phyloP scores from a whole-genome alignment of 768 basidiomycete species.

The Cystobasidium ongulense region DNA sequence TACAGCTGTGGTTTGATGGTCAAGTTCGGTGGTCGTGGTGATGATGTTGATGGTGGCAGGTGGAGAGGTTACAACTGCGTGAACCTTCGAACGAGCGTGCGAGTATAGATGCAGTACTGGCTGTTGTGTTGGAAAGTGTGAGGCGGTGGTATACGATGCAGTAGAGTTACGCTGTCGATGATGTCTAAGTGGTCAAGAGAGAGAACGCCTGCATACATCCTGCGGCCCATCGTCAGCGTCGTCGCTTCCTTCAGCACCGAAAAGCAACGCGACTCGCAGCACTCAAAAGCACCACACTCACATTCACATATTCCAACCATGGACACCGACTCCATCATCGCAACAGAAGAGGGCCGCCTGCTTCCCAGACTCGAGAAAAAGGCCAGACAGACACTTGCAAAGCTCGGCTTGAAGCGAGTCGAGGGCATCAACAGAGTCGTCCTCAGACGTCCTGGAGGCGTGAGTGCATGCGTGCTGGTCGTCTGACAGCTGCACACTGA shows the following conservation, averaged over 20 bases:
- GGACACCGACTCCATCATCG: constrained; percentile 29
- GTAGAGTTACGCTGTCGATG: too few relatives aligned
- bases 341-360: constrained; percentile 25
- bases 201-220: too few relatives aligned
- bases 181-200: too few relatives aligned
- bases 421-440: constrained; percentile 90
- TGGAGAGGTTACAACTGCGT: background rate
- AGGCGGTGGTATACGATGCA: too few relatives aligned
- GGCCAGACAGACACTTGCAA: constrained; percentile 56
- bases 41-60: background rate
- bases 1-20: too few relatives aligned
- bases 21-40: too few relatives aligned
- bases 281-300: background rate
- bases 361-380: constrained; percentile 32
- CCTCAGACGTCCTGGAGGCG: constrained; percentile 87
- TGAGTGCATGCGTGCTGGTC: constrained; percentile 45
- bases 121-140: too few relatives aligned
- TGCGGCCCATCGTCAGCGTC: too few relatives aligned
- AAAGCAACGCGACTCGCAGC: background rate
- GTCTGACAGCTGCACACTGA: background rate
- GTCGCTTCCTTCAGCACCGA: background rate
- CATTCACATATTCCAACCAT: background rate
- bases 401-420: constrained; percentile 86
- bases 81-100: background rate
- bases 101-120: too few relatives aligned